Base-by-base conservation (phyloP, 2,329 filamentous ascomycete genomes). In the Sclerotiophoma versabilis region DNA sequence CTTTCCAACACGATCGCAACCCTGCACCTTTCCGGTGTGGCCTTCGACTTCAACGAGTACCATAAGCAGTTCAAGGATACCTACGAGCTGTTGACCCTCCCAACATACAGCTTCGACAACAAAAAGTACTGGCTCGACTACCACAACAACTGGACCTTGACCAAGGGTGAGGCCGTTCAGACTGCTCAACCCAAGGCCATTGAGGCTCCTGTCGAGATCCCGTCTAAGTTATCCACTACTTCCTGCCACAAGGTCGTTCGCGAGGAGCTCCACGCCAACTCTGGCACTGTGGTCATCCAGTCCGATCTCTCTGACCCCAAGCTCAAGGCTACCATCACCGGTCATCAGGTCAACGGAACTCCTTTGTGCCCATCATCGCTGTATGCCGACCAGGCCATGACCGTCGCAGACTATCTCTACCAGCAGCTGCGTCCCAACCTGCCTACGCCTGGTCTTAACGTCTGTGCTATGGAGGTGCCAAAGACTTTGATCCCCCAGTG, bases 51-150 rank as follows among this genome's bases (percentile, higher is more conserved):
- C 83, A 83, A 86, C 55, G 89, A 91, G 73, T 90, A 84, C 66
- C 86, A 90, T 73, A 78, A 80, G 36, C 80, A 85, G 47, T 89
- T 87, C 70, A 82, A 84, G 61, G 69, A 77, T 30, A 79, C 80
- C 1, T 81, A 87, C 34, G 78, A 83, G 34, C 76, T 91, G 14
- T 75, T 89, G n/a, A 77, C 83, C n/a, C 76, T 92, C 4, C 88
- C 88, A 2, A 80, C 82, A 0, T 92, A 91, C 69, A 80, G 80
- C 0, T 92, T 87, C 69, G 86, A 91, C 69, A 77, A 84, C 59
- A 90, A 91, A 79, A 85, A 84, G 62, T 90, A 91, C 74, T 90
- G 87, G 87, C 80, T 90, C 14, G 84, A 86, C 68, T 90, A 90
- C 71, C 79, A 81, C 58, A 87, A 90, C 57, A 87, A 92, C 72